These are phyloP conservation scores for Dillenia turbinata DNA, from an alignment of 164 flowering plant species.

Conservation along the genomic window DNA sequence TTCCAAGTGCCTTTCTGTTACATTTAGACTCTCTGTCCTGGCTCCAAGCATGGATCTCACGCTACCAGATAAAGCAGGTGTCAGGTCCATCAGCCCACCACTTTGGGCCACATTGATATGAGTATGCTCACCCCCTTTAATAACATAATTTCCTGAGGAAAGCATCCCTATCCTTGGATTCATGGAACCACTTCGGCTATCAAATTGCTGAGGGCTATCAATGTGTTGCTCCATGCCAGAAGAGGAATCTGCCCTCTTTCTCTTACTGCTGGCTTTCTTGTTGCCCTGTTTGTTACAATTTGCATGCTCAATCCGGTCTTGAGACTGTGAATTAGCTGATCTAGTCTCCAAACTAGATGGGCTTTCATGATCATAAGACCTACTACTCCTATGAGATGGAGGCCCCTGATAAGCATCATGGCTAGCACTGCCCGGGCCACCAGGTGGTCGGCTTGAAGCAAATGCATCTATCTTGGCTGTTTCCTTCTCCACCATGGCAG, in stretches of 20 bases:
- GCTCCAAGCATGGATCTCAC: conserved; percentile 23
- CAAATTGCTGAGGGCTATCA: conserved; percentile 42
- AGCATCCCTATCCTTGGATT: conserved; percentile 45
- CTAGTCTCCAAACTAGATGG: conserved; percentile 68
- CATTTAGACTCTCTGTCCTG: conserved; percentile 25
- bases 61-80: conserved; percentile 19
- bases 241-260: conserved; percentile 60
- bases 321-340: conserved; percentile 64
- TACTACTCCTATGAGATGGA: conserved; percentile 48
- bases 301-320: conserved; percentile 44
- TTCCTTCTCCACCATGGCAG: conserved; percentile 44
- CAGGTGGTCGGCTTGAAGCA: conserved; percentile 48
- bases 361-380: conserved; percentile 70
- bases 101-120: conserved; percentile 25
- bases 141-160: conserved; percentile 20
- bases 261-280: conserved; percentile 46
- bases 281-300: conserved; percentile 38
- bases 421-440: conserved; percentile 46
- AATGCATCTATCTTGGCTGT: conserved; percentile 35
- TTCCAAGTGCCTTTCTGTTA: conserved; percentile 15
- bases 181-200: conserved; percentile 22
- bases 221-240: conserved; percentile 26
- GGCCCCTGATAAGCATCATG: conserved; percentile 62
- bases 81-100: conserved; percentile 26
- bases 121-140: conserved; percentile 29